These are phyloP conservation scores for Metschnikowia corniflorae DNA, from an alignment of 805 yeast genomes.

Conservation along the genomic window DNA sequence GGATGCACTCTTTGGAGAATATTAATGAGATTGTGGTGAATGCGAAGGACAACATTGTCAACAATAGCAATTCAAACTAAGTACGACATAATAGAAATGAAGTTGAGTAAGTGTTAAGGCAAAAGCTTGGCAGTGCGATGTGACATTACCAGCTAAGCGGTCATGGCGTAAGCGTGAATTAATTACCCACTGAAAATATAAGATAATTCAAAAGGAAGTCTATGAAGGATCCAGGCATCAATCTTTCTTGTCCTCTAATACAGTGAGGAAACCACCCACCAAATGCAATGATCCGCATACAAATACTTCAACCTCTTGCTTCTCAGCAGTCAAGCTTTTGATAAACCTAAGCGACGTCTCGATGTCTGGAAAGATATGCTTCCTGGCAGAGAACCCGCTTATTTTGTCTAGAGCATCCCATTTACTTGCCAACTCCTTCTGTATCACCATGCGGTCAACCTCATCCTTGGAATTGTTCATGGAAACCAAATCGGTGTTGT, in stretches of 20 bases:
- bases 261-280: conserved; percentile 91
- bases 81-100: conserved; percentile 8
- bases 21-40: conserved; percentile 39
- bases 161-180: too few relatives aligned
- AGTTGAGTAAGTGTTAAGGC: too few relatives aligned
- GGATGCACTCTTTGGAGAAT: conserved; percentile 40
- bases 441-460: conserved; percentile 79
- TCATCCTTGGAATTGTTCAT: conserved; percentile 76
- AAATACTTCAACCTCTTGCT: conserved; percentile 58
- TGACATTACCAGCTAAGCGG: too few relatives aligned
- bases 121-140: too few relatives aligned
- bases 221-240: conserved; percentile 12
- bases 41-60: conserved; percentile 42
- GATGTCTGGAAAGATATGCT: conserved; percentile 64
- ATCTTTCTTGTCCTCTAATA: conserved; percentile 52
- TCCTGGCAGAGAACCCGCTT: conserved; percentile 28
- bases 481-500: conserved; percentile 79
- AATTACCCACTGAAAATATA: too few relatives aligned
- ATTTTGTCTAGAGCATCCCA: conserved; percentile 57
- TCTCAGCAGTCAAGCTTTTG: conserved; percentile 38
- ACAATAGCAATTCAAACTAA: conserved; percentile 19
- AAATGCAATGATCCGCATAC: conserved; percentile 93
- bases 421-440: conserved; percentile 62
- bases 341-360: conserved; percentile 65
- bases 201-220: too few relatives aligned